Evolutionary conservation across 768 basidiomycete genomes (phyloP).

Genomic region (Coprinopsis marcescibilis): DNA sequence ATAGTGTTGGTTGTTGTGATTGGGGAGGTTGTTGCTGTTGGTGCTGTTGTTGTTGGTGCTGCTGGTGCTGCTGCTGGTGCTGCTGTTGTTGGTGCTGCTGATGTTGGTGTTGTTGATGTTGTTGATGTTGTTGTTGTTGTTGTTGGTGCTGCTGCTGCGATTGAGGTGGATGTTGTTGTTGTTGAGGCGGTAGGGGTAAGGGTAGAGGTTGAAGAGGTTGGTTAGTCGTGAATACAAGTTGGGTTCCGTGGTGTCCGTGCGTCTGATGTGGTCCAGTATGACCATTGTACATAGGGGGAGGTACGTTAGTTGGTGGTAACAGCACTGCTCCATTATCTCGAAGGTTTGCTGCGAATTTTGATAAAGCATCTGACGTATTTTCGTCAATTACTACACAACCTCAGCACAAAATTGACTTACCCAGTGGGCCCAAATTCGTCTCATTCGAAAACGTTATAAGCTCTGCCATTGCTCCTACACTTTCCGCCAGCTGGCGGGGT

Average conservation of each 20-base stretch:
- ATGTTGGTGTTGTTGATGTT: neutral
- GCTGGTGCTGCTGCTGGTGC: neutral
- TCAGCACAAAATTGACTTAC: slow-evolving; percentile 37
- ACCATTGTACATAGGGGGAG: slow-evolving; percentile 18
- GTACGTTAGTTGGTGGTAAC: neutral
- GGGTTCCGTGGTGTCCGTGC: no score
- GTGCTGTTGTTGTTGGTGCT: neutral
- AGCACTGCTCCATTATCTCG: slow-evolving; percentile 25
- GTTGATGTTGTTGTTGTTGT: slow-evolving; percentile 8
- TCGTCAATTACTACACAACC: slow-evolving; percentile 3
- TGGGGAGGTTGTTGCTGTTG: slow-evolving; percentile 11
- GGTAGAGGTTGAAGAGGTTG: no score
- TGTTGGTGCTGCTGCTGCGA: no score
- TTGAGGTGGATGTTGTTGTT: slow-evolving; percentile 3
- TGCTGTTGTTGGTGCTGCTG: slow-evolving; percentile 8
- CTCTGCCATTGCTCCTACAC: slow-evolving; percentile 75
- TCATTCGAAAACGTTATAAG: slow-evolving; percentile 62
- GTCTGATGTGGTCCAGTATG: slow-evolving; percentile 2
- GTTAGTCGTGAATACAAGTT: no score
- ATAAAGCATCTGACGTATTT: slow-evolving; percentile 33
- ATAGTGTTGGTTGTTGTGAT: neutral
- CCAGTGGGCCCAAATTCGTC: slow-evolving; percentile 52
- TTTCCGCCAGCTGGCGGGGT: slow-evolving; percentile 62
- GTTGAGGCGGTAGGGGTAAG: no score
- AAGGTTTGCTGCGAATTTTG: slow-evolving; percentile 33